Conservation (phyloP, 352 stramenopile species). For the Phytophthora syringae region DNA sequence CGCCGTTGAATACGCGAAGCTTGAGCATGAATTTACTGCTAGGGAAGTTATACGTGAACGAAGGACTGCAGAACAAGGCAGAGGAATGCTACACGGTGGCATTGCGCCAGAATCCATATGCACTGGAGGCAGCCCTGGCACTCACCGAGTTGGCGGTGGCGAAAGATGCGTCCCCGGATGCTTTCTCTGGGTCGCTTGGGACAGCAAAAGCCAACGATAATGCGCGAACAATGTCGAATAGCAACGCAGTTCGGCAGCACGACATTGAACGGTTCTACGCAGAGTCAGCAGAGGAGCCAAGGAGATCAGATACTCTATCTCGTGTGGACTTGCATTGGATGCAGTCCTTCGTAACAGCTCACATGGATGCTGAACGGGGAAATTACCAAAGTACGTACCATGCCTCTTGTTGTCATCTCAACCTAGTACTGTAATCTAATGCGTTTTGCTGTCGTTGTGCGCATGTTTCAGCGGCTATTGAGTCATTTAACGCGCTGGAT, state of each 20-base stretch:
- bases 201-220: slow-evolving; percentile 17
- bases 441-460: slow-evolving; percentile 4
- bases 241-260: slow-evolving; percentile 28
- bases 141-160: slow-evolving; percentile 60
- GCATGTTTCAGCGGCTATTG: slow-evolving; percentile 36
- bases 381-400: slow-evolving; percentile 45
- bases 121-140: slow-evolving; percentile 78
- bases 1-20: slow-evolving; percentile 42
- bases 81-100: slow-evolving; percentile 65
- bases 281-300: slow-evolving; percentile 20
- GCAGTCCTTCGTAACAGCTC: slow-evolving; percentile 57
- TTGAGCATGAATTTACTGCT: slow-evolving; percentile 74
- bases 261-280: slow-evolving; percentile 64
- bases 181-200: slow-evolving; percentile 28
- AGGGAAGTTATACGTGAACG: slow-evolving; percentile 63
- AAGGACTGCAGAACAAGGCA: slow-evolving; percentile 69
- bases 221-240: neutral
- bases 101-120: slow-evolving; percentile 76
- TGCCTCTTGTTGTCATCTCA: neutral
- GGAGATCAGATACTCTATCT: slow-evolving; percentile 4
- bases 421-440: slow-evolving; percentile 8
- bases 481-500: slow-evolving; percentile 50
- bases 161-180: slow-evolving; percentile 45
- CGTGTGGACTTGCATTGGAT: slow-evolving; percentile 58
- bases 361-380: slow-evolving; percentile 53